phyloP scores from a whole-genome alignment of 2,329 filamentous ascomycete species.

The Alternaria sp. region DNA sequence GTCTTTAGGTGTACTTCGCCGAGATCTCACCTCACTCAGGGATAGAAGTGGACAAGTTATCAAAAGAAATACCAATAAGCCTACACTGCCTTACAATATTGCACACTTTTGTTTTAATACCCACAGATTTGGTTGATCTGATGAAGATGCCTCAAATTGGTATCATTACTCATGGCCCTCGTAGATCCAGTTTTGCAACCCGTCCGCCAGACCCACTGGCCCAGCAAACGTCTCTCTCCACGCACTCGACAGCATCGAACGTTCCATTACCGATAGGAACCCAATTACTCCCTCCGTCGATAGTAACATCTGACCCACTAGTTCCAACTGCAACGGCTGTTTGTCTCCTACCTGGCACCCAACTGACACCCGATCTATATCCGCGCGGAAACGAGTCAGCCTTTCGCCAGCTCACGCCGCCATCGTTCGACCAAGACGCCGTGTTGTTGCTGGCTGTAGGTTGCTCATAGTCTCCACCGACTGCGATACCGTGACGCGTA shows the following conservation, averaged over 20 bases:
- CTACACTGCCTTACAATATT: background rate
- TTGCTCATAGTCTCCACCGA: slow-evolving; percentile 36
- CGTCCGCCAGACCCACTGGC: slow-evolving; percentile 33
- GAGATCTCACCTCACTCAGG: background rate
- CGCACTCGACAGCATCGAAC: slow-evolving; percentile 37
- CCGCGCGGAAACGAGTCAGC: slow-evolving; percentile 31
- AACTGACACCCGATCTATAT: slow-evolving; percentile 35
- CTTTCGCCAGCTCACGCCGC: slow-evolving; percentile 27
- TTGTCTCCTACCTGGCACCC: slow-evolving; percentile 23
- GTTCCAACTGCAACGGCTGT: slow-evolving; percentile 36
- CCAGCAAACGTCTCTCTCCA: slow-evolving; percentile 27
- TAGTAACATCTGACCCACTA: slow-evolving; percentile 35
- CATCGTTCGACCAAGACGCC: slow-evolving; percentile 35
- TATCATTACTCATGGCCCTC: background rate
- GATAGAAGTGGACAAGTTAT: background rate
- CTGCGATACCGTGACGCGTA: slow-evolving; percentile 28
- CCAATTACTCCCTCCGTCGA: slow-evolving; percentile 38
- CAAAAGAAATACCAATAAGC: background rate
- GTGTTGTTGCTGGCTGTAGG: slow-evolving; percentile 24
- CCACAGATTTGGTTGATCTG: background rate
- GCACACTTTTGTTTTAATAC: background rate
- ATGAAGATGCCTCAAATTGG: background rate
- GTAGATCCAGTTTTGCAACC: slow-evolving; percentile 21
- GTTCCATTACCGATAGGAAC: slow-evolving; percentile 31
- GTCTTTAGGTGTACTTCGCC: background rate